phyloP scores from a whole-genome alignment of 2,329 filamentous ascomycete genomes.

The Phymatotrichopsis omnivora region DNA sequence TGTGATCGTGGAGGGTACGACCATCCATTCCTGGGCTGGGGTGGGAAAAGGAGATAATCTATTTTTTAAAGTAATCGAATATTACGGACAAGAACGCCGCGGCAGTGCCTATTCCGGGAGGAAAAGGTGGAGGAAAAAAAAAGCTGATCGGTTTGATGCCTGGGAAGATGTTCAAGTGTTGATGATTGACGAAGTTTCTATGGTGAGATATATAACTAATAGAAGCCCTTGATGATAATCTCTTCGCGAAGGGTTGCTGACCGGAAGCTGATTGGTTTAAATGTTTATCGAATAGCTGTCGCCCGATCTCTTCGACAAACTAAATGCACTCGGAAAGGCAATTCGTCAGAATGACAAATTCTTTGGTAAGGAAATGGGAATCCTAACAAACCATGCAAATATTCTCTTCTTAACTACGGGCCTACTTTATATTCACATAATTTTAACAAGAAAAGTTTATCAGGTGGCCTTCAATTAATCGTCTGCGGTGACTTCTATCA shows the following conservation, averaged over 20 bases:
- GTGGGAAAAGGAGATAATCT: constrained; percentile 42
- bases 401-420: too few species aligned
- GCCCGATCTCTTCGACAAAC: constrained; percentile 80
- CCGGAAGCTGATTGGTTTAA: constrained; percentile 2
- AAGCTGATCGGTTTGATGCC: background rate
- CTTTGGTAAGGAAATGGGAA: too few species aligned
- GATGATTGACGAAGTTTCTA: constrained; percentile 58
- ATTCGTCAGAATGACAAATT: constrained; percentile 47
- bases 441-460: constrained; percentile 80
- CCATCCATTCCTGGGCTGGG: constrained; percentile 49
- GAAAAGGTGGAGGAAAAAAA: background rate
- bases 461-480: constrained; percentile 90
- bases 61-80: constrained; percentile 32
- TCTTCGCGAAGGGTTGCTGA: constrained; percentile 18
- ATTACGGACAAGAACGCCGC: constrained; percentile 17
- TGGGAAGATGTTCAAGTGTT: constrained; percentile 43
- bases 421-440: constrained; percentile 27
- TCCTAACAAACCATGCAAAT: too few species aligned
- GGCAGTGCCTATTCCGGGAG: too few species aligned
- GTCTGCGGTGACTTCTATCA: constrained; percentile 98
- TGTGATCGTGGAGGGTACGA: constrained; percentile 46
- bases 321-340: constrained; percentile 73
- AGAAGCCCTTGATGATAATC: constrained; percentile 47
- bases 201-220: too few species aligned
- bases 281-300: constrained; percentile 22